Base-by-base conservation (phyloP, 176 grass and related monocot genomes). In the Zea luxurians region DNA sequence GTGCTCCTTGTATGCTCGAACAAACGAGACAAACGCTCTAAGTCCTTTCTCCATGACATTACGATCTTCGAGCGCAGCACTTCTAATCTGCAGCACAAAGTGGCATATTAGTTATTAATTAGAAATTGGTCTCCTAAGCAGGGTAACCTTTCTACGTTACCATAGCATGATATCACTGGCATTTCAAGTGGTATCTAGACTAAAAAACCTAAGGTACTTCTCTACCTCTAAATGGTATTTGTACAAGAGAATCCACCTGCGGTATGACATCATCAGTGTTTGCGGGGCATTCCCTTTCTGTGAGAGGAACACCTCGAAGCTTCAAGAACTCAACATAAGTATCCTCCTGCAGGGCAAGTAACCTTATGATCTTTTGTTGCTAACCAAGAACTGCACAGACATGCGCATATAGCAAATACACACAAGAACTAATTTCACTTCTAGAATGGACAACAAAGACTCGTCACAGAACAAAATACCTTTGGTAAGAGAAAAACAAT, bases 11-110 rank as follows among this genome's bases (percentile, higher is more conserved):
- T 99, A 99, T 82, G 96, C 88, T 43, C 89, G 90, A 41, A 99
- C 52, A 49, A 86, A 94, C 8, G 96, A 99, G n/a, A 99, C 96
- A 76, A 99, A 99, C 50, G 92, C 87, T 87, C 87, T 94, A 46
- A 90, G 81, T 66, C 92, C 96, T 83, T 95, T 95, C 73, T 99
- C 92, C 96, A 99, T 99, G 37, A 99, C 82, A 83, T 89, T 91
- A 43, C 96, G 86, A 64, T 99, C 96, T 92, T 89, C 83, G 45
- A 70, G 84, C 48, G 96, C 96, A 71, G 83, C 88, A 82, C 65
- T 62, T 80, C 96, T 92, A 84, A 99, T 89, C 92, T 99, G 75
- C 70, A 78, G 79, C 45, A 74, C 9, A 83, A 78, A 71, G 17
- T 54, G 20, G 45, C 70, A 40, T 38, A 72, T 77, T 42, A 7